phyloP scores from a whole-genome alignment of 2,329 filamentous ascomycete species.

The Torrubiellomyces zombiae region DNA sequence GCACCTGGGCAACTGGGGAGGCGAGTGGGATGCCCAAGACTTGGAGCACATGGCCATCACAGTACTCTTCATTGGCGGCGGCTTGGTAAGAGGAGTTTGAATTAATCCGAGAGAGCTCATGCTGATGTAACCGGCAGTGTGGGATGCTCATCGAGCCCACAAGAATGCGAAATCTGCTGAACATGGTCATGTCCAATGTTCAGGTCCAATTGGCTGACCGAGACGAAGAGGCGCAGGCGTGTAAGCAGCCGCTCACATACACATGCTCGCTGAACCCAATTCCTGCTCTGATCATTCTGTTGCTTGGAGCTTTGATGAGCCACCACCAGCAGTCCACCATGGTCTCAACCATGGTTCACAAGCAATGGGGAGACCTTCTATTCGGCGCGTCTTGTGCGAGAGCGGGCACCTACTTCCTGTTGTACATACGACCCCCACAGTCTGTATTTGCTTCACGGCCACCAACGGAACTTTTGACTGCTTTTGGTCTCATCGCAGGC shows the following conservation, averaged over 20 bases:
- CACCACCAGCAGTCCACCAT: slow-evolving; percentile 73
- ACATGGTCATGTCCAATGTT: too few relatives aligned
- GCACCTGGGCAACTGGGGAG: slow-evolving; percentile 59
- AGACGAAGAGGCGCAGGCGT: slow-evolving; percentile 34
- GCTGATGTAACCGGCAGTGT: too few relatives aligned
- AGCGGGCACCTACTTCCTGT: slow-evolving; percentile 59
- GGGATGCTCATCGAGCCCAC: slow-evolving; percentile 76
- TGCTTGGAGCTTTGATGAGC: slow-evolving; percentile 89
- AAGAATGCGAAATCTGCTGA: slow-evolving; percentile 49
- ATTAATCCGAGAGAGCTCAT: neutral
- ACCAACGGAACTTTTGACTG: slow-evolving; percentile 72
- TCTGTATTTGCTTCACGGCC: slow-evolving; percentile 71
- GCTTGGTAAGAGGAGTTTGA: slow-evolving; percentile 42
- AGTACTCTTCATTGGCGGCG: slow-evolving; percentile 83
- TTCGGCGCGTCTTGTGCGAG: slow-evolving; percentile 67
- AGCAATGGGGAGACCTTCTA: slow-evolving; percentile 81
- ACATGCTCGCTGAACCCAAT: slow-evolving; percentile 72
- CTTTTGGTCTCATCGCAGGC: slow-evolving; percentile 76
- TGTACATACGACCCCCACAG: slow-evolving; percentile 65
- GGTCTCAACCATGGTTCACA: slow-evolving; percentile 82
- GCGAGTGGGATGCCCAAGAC: slow-evolving; percentile 59
- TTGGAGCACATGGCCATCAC: slow-evolving; percentile 88
- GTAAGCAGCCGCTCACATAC: slow-evolving; percentile 46
- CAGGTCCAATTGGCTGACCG: too few relatives aligned
- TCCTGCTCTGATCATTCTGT: slow-evolving; percentile 68